Evolutionary conservation across 805 yeast species (phyloP).

Genomic region (Starmerella bombi): DNA sequence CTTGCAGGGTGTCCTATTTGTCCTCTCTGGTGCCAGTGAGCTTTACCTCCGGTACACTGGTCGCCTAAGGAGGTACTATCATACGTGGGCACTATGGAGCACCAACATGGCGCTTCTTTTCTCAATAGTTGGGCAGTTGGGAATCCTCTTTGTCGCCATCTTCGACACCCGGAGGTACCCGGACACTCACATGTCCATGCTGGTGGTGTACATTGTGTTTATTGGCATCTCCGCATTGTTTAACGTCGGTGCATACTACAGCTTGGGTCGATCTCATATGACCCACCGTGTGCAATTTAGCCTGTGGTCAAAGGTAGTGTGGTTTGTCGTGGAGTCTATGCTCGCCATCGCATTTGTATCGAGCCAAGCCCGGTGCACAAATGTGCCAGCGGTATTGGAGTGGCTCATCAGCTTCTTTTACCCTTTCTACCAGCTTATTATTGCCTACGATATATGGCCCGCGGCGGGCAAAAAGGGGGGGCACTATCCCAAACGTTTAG

Average conservation of each 20-base stretch:
- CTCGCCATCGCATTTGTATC: slow-evolving; percentile 51
- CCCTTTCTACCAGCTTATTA: slow-evolving; percentile 49
- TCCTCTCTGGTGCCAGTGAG: slow-evolving; percentile 50
- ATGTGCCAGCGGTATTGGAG: slow-evolving; percentile 54
- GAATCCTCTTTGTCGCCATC: slow-evolving; percentile 59
- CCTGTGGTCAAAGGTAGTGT: slow-evolving; percentile 41
- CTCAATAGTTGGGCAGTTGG: slow-evolving; percentile 52
- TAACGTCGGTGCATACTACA: slow-evolving; percentile 34
- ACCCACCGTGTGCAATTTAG: slow-evolving; percentile 23
- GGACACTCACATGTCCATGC: slow-evolving; percentile 46
- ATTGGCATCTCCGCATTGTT: slow-evolving; percentile 42
- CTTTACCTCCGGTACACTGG: slow-evolving; percentile 44
- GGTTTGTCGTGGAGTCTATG: slow-evolving; percentile 54
- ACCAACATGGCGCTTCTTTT: slow-evolving; percentile 34
- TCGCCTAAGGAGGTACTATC: slow-evolving; percentile 41
- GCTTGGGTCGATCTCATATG: slow-evolving; percentile 34
- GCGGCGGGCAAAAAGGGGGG: slow-evolving; percentile 35
- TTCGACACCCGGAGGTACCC: slow-evolving; percentile 51
- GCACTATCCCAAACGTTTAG: slow-evolving; percentile 14
- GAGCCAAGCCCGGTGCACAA: slow-evolving; percentile 28
- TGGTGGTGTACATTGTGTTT: slow-evolving; percentile 56
- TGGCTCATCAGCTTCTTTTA: slow-evolving; percentile 84
- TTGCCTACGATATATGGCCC: slow-evolving; percentile 59
- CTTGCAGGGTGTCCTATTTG: slow-evolving; percentile 62
- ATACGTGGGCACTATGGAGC: slow-evolving; percentile 32